Conservation (phyloP, 345 rosid species). For the Euphorbia tirucalli region DNA sequence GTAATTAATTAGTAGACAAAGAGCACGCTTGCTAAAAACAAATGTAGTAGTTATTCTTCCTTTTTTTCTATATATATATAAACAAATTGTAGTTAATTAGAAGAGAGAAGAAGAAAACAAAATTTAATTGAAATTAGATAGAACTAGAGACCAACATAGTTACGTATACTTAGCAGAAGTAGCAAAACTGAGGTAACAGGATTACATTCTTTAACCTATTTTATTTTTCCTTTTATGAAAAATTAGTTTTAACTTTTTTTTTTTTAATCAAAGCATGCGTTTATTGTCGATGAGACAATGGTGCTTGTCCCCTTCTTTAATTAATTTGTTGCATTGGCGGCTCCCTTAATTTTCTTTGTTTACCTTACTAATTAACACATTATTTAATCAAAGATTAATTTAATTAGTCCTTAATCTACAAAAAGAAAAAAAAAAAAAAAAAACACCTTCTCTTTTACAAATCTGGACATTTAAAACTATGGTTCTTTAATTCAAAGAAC, state of each 20-base stretch:
- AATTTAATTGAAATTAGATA: background rate
- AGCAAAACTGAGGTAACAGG: constrained; percentile 24
- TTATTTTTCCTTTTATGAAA: constrained; percentile 16
- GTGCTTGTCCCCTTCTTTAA: constrained; percentile 28
- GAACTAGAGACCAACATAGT: constrained; percentile 42
- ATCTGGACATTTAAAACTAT: too few relatives aligned
- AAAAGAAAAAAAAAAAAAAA: too few relatives aligned
- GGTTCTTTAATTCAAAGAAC: too few relatives aligned
- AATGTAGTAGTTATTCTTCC: too few relatives aligned
- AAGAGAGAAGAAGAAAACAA: background rate
- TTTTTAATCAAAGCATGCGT: constrained; percentile 37
- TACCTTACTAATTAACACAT: too few relatives aligned
- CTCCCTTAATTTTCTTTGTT: too few relatives aligned
- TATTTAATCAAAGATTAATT: too few relatives aligned
- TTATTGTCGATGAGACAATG: constrained; percentile 25
- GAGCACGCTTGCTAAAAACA: too few relatives aligned
- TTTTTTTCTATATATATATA: too few relatives aligned
- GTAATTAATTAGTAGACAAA: too few relatives aligned
- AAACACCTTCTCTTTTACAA: too few relatives aligned
- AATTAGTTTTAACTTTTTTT: background rate
- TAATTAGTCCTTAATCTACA: too few relatives aligned
- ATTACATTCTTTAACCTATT: background rate
- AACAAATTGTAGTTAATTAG: background rate
- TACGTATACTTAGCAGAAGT: constrained; percentile 26
- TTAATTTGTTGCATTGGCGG: constrained; percentile 30